Base-by-base conservation (phyloP, 2,329 filamentous ascomycete genomes). In the Colletotrichum sp. region DNA sequence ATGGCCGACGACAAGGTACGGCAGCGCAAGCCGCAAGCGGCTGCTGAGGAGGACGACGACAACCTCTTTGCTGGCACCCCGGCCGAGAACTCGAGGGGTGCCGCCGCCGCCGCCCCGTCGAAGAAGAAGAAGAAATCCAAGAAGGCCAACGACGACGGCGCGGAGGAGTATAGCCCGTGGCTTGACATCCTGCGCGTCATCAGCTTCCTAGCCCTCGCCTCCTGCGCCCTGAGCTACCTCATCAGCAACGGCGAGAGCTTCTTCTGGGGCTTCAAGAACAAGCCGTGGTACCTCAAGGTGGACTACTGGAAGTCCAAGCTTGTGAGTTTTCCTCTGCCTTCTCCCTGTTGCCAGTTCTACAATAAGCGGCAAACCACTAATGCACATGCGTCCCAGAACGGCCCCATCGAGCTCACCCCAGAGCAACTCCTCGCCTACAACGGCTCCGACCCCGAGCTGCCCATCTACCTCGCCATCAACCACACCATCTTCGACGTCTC, bases 391-490 rank as follows among this genome's bases (percentile, higher is more conserved):
- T 13, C 59, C n/a, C 3, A 92, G 90, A 82, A 84, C 75, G 89
- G 89, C 3, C 94, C 95, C 16, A 77, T 95, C 67, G 87, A 90
- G 82, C 89, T 99, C 52, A 98, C 95, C 1, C 93, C 94, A 72
- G 88, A 89, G 24, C 89, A 98, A 84, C 93, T 99, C 65, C 84
- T 90, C 62, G 84, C 87, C 67, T 98, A 94, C 89, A 93, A 98
- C 86, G 98, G 97, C 86, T 90, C 87, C 74, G 93, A 98, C 85
- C 88, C 92, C 12, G 84, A 86, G 9, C 92, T 94, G 76, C 97
- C 97, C 8, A 92, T 99, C 83, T 98, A 98, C 87, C 91, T 99
- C 72, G 95, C 96, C 77, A 92, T 99, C 81, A 96, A 97, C 87
- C 93, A 94, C 81, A 95, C 92, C 74, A 95, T 98, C 85, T 97